Percentiles rank a stretch among this genome's conserved stretches.
These are phyloP conservation scores for Corylus avellana DNA, from an alignment of 306 rosid species.

Conservation along the genomic window DNA sequence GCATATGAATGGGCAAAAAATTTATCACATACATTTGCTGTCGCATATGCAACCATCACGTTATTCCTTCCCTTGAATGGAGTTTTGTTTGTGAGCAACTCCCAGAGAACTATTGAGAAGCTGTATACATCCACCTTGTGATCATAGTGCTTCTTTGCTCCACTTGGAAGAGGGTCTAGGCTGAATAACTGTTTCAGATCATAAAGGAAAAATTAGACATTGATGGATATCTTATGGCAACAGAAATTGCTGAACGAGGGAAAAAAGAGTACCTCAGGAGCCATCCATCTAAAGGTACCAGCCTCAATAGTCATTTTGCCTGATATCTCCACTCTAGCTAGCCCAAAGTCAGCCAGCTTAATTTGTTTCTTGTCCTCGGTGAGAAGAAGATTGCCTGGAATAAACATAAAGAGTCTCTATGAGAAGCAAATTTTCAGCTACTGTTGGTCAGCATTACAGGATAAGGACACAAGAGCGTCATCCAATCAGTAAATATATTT, in stretches of 20 bases:
- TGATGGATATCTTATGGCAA: neutral
- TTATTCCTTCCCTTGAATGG: constrained; percentile 52
- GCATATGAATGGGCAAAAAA: neutral
- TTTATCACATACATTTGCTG: constrained; percentile 40
- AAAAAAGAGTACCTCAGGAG: constrained; percentile 53
- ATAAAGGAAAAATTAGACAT: neutral
- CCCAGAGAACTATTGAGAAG: constrained; percentile 64
- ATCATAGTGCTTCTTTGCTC: constrained; percentile 49
- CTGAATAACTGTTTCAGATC: constrained; percentile 43
- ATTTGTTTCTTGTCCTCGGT: constrained; percentile 42
- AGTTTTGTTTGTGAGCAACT: constrained; percentile 48
- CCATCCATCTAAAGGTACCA: constrained; percentile 70
- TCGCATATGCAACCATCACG: constrained; percentile 67
- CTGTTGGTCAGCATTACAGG: neutral
- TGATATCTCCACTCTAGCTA: constrained; percentile 42
- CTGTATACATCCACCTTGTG: constrained; percentile 70
- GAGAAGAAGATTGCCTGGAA: constrained; percentile 49
- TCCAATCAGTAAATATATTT: neutral
- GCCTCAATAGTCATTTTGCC: constrained; percentile 57
- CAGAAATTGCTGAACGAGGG: neutral
- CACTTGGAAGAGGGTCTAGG: constrained; percentile 48
- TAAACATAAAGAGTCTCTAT: neutral
- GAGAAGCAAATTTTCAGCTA: neutral
- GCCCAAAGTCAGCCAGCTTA: constrained; percentile 56
- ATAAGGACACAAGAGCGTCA: neutral